Evolutionary conservation across 495 filamentous ascomycete genomes (phyloP).

Genomic region (Oleoguttula mirabilis): DNA sequence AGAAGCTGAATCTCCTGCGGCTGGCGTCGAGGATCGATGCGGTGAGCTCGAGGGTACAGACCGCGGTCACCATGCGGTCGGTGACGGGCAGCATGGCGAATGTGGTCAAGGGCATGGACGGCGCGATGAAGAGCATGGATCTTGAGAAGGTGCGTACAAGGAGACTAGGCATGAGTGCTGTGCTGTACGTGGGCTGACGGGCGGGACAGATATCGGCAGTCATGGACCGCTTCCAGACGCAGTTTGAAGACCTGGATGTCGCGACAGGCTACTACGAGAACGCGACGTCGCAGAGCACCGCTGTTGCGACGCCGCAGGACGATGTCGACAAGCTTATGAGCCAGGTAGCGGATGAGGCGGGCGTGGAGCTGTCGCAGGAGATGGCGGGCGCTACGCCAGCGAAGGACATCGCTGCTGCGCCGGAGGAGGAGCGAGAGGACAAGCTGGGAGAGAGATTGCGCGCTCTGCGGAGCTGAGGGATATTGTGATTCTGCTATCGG

Average conservation of each 20-base stretch:
- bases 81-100: slow-evolving; percentile 54
- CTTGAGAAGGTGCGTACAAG: slow-evolving; percentile 61
- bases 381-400: slow-evolving; percentile 42
- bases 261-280: slow-evolving; percentile 74
- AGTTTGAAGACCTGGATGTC: slow-evolving; percentile 78
- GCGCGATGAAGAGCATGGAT: slow-evolving; percentile 56
- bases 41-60: slow-evolving; percentile 49
- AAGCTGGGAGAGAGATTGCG: slow-evolving; percentile 36
- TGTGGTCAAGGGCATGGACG: slow-evolving; percentile 53
- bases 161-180: no score
- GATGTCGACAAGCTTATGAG: slow-evolving; percentile 69
- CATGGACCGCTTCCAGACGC: slow-evolving; percentile 70
- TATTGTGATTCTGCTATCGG: background rate
- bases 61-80: slow-evolving; percentile 53
- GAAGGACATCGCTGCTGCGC: slow-evolving; percentile 25
- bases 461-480: slow-evolving; percentile 35
- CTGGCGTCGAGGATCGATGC: slow-evolving; percentile 51
- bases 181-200: no score
- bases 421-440: slow-evolving; percentile 36
- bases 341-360: slow-evolving; percentile 73
- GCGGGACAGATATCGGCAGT: slow-evolving; percentile 46
- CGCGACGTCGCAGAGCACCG: slow-evolving; percentile 61
- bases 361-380: slow-evolving; percentile 59
- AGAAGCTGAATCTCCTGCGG: slow-evolving; percentile 49
- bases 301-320: slow-evolving; percentile 66